Base-by-base conservation (phyloP, 768 basidiomycete species). In the Boletus rubescentipes region DNA sequence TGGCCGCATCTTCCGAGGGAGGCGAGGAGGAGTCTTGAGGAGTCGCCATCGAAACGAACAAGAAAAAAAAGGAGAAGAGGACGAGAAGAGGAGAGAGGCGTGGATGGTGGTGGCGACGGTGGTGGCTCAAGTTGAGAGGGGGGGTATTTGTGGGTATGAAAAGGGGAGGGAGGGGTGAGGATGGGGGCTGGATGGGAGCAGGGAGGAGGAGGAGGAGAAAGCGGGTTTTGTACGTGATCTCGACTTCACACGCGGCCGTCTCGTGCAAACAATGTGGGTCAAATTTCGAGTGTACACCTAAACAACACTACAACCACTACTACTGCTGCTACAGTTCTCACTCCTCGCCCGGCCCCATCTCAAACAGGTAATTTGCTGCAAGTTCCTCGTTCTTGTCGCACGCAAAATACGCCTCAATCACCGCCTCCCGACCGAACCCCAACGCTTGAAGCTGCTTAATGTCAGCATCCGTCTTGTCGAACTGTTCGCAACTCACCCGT, bases 321-420 rank as follows among this genome's bases (percentile, higher is more conserved):
- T n/a, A n/a, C n/a, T n/a, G n/a, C n/a, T n/a, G n/a, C n/a, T n/a
- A n/a, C n/a, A n/a, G n/a, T n/a, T 6, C 32, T 39, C 30, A 59
- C 16, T 81, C 85, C 1, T 23, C 51, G 7, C 4, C n/a, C 37
- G 1, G 9, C 15, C 4, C 26, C 26, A 26, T 26, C 26, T 53
- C 94, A 59, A 98, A 95, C 62, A 98, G 71, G 63, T 87, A 96
- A 66, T 97, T 97, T 14, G 96, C 97, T 9, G 97, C 94, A 18
- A 95, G 73, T 67, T 98, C 93, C 73, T 98, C 97, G 66, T 98
- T 93, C 80, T 91, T 93, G 70, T 93, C 97, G 71, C 95, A 98
- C 2, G 87, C 90, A 67, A 96, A 83, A 72, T 91, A 99, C 1
- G 97, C 97, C 71, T 98, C 84, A 34, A 95, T 73, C n/a, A 79